phyloP scores from a whole-genome alignment of 2,329 filamentous ascomycete genomes.

The Alternaria arborescens region DNA sequence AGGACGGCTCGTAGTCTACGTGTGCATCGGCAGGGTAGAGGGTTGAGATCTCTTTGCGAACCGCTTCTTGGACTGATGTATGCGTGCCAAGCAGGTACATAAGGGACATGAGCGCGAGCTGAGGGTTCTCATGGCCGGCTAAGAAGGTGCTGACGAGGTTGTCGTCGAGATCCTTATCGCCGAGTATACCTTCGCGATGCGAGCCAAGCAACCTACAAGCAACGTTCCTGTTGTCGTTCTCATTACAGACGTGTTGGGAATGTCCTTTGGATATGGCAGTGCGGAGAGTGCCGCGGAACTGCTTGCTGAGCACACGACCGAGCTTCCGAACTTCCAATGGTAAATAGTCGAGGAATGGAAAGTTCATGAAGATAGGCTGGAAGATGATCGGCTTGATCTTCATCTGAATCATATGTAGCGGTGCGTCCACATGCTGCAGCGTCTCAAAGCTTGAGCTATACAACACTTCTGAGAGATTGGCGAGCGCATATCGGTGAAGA shows the following conservation, averaged over 20 bases:
- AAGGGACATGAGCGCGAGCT: slow-evolving; percentile 34
- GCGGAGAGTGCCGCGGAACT: slow-evolving; percentile 32
- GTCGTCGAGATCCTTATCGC: slow-evolving; percentile 33
- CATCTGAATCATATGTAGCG: slow-evolving; percentile 32
- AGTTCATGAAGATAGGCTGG: slow-evolving; percentile 38
- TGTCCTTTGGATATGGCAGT: slow-evolving; percentile 34
- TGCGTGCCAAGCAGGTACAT: slow-evolving; percentile 36
- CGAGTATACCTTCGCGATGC: slow-evolving; percentile 29
- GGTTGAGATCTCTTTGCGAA: slow-evolving; percentile 30
- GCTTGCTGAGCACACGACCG: slow-evolving; percentile 28
- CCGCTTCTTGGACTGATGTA: slow-evolving; percentile 26
- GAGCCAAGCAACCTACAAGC: slow-evolving; percentile 36
- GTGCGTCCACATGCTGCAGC: slow-evolving; percentile 29
- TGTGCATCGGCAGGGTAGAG: slow-evolving; percentile 24
- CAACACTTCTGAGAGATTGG: slow-evolving; percentile 39
- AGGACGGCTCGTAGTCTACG: slow-evolving; percentile 27
- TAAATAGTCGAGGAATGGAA: slow-evolving; percentile 35
- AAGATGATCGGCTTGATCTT: slow-evolving; percentile 41
- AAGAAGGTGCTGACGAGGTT: slow-evolving; percentile 39
- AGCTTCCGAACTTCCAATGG: slow-evolving; percentile 31
- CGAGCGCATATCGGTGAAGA: slow-evolving; percentile 51
- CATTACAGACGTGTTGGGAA: slow-evolving; percentile 36
- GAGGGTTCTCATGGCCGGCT: slow-evolving; percentile 41
- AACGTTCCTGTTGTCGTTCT: slow-evolving; percentile 27
- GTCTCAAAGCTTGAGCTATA: slow-evolving; percentile 34